A percentile compares a stretch with the other conserved stretches of the same genome.
Evolutionary conservation across 148 eudicot species (phyloP).

Genomic region (Camellia sinensis): DNA sequence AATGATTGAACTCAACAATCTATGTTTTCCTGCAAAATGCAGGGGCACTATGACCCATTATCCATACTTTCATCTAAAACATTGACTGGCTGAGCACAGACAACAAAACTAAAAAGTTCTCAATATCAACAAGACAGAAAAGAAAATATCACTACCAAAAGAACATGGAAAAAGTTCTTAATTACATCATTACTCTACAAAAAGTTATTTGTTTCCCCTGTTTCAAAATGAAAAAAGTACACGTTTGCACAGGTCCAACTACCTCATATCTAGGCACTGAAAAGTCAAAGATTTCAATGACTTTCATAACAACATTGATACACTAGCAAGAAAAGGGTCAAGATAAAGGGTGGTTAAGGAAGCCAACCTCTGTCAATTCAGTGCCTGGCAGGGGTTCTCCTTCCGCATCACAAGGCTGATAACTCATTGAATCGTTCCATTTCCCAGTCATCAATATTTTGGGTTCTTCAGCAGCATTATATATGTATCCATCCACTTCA

Average conservation of each 20-base stretch:
- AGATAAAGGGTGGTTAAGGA: slow-evolving; percentile 2
- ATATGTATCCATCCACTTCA: slow-evolving; percentile 98
- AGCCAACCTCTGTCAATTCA: slow-evolving; percentile 77
- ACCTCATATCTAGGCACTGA: too few relatives aligned
- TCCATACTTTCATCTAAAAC: not conserved
- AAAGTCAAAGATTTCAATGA: not conserved
- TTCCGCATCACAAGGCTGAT: slow-evolving; percentile 90
- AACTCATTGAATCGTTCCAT: slow-evolving; percentile 90
- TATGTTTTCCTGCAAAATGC: not conserved
- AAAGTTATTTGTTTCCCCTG: not conserved
- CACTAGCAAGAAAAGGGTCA: not conserved
- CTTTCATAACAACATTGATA: not conserved
- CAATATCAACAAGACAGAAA: not conserved
- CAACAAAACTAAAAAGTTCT: not conserved
- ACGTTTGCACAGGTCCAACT: not conserved
- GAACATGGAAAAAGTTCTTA: not conserved
- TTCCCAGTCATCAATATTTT: slow-evolving; percentile 95
- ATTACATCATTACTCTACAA: not conserved
- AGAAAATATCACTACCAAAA: not conserved
- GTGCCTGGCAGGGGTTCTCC: slow-evolving; percentile 94
- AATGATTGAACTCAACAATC: not conserved
- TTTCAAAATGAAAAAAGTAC: not conserved
- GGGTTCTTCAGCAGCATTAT: slow-evolving; percentile 88
- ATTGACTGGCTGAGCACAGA: not conserved
- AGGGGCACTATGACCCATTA: not conserved